Base-by-base conservation (phyloP, 2,329 filamentous ascomycete species). In the Hymenoscyphus scutula region DNA sequence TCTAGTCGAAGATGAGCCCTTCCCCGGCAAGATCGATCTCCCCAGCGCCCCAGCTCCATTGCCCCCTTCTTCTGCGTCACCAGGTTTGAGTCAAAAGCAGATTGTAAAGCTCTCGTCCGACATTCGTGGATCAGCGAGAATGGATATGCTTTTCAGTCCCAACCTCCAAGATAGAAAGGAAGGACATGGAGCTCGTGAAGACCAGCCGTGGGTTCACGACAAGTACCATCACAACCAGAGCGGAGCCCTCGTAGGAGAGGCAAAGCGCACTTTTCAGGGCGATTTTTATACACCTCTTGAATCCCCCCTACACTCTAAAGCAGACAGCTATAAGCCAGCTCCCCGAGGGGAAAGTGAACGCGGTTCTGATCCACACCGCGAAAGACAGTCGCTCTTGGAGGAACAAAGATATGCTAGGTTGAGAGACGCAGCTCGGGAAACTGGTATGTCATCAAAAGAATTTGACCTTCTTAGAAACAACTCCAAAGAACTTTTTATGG, bases 101-200 rank as follows among this genome's bases (percentile, higher is more conserved):
- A n/a, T 54, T 7, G 13, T 29, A 2, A 6, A 29, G 53, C 27
- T 54, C 29, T 23, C 27, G 2, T 23, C 27, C 8, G 29, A 32
- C 8, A 54, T 10, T 13, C 25, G 23, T 53, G 17, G 57, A 30
- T 51, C 59, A 10, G 53, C 53, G 38, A 61, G 59, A 37, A 27
- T 61, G 53, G 59, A 61, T 29, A 11, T 32, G 10, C 29, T 61
- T 5, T 61, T 61, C 29, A 57, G 53, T n/a, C 17, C 25, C n/a
- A 29, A 19, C 1, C 5, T 34, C 10, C 53, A 13, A 8, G 17
- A 51, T 15, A 37, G 11, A 15, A 29, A 13, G 19, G 13, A 5
- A 34, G n/a, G n/a, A 45, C 6, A 17, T 48, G 17, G n/a, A 17
- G 54, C 37, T 17, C 25, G 25, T 51, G 17, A 19, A 25, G 38